Conservation (phyloP, 1,284 basidiomycete genomes). For the Macrocystidia cucumis region DNA sequence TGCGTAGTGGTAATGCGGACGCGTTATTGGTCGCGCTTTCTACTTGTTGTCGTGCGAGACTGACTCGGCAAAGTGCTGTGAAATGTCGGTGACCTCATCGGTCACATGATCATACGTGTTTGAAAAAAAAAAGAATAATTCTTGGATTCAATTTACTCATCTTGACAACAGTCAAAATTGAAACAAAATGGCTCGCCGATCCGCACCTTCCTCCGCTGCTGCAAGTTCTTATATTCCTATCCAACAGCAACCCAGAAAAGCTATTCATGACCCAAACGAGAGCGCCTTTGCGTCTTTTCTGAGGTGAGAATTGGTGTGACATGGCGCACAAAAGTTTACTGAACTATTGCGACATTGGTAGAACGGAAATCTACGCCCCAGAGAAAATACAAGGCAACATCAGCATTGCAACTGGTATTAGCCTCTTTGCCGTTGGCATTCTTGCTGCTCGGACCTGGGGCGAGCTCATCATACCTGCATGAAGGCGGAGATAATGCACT, state of each 20-base stretch:
- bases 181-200: constrained; percentile 55
- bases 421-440: constrained; percentile 62
- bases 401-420: constrained; percentile 54
- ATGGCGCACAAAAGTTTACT: neutral
- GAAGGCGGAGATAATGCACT: too few relatives aligned
- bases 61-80: too few relatives aligned
- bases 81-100: too few relatives aligned
- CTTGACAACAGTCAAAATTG: constrained; percentile 7
- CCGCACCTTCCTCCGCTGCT: constrained; percentile 44
- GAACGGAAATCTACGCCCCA: constrained; percentile 59
- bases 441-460: constrained; percentile 62
- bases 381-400: constrained; percentile 70
- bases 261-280: constrained; percentile 38
- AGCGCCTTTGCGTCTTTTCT: constrained; percentile 3
- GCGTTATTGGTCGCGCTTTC: too few relatives aligned
- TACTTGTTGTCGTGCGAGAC: too few relatives aligned
- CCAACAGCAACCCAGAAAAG: constrained; percentile 23
- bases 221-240: constrained; percentile 41
- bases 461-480: constrained; percentile 65
- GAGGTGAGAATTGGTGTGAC: neutral
- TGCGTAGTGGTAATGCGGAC: too few relatives aligned
- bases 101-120: too few relatives aligned
- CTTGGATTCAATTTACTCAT: constrained; percentile 7
- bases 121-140: neutral
- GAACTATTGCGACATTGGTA: constrained; percentile 37